These are phyloP conservation scores for Diplocarpon rosae DNA, from an alignment of 2,329 filamentous ascomycete genomes.

Conservation along the genomic window DNA sequence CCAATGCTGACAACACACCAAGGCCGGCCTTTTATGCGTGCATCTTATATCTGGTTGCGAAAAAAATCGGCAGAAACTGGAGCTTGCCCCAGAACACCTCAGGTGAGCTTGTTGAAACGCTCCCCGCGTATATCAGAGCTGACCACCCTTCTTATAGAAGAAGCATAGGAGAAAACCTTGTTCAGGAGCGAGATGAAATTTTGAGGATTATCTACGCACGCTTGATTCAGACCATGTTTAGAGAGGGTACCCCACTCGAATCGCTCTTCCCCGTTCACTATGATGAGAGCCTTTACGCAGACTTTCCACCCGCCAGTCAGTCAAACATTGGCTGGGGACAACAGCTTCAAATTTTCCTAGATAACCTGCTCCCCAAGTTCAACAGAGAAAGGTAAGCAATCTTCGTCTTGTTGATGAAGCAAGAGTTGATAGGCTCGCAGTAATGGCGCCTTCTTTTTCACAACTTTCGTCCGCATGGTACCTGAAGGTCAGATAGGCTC, in stretches of 20 bases:
- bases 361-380: conserved; percentile 2
- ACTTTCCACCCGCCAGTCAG: conserved; percentile 18
- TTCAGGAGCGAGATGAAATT: conserved; percentile 21
- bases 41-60: conserved; percentile 17
- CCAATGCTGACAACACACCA: neutral
- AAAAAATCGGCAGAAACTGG: conserved; percentile 11
- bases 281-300: conserved; percentile 6
- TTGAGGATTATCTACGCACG: conserved; percentile 19
- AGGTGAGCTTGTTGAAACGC: conserved; percentile 11
- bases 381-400: neutral
- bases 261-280: conserved; percentile 17
- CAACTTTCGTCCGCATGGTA: conserved; percentile 1
- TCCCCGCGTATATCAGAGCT: neutral
- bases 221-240: conserved; percentile 14
- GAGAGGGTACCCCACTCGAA: conserved; percentile 7
- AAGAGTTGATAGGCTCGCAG: neutral
- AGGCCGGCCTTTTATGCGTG: conserved; percentile 23
- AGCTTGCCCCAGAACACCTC: conserved; percentile 14
- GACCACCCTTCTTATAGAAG: conserved; percentile 1
- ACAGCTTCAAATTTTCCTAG: conserved; percentile 18
- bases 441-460: conserved; percentile 1
- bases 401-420: neutral
- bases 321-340: conserved; percentile 15
- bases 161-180: conserved; percentile 18
- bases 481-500: neutral